These are phyloP conservation scores for Opeltia flavorubescens DNA, from an alignment of 495 filamentous ascomycete species.

Conservation along the genomic window DNA sequence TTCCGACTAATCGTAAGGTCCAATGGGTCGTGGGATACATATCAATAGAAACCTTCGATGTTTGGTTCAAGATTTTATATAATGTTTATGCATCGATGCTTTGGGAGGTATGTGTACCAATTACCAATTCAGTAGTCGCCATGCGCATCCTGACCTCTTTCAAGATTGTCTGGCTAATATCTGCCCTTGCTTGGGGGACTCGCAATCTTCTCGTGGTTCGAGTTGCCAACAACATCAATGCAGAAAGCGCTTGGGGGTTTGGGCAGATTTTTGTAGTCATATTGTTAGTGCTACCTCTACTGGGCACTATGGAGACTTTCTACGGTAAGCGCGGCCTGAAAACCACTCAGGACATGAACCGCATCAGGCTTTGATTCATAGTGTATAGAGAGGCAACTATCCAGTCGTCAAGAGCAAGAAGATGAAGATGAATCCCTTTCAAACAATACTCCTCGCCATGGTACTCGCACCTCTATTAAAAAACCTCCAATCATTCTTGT, in stretches of 20 bases:
- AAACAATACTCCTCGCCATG: neutral
- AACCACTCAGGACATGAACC: neutral
- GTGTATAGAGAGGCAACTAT: neutral
- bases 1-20: neutral
- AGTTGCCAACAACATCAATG: neutral
- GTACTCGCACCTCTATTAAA: neutral
- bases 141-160: neutral
- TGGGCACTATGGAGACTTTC: neutral
- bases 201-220: neutral
- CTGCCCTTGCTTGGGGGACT: conserved; percentile 2
- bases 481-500: neutral
- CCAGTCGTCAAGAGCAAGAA: neutral
- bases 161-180: conserved; percentile 4
- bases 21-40: neutral
- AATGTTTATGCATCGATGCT: conserved; percentile 1
- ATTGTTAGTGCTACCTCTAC: neutral
- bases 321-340: neutral
- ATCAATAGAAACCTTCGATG: neutral
- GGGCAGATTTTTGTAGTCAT: neutral
- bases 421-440: neutral
- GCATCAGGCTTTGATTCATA: neutral
- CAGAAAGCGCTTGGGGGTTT: neutral
- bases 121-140: neutral
- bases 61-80: neutral
- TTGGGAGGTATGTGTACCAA: conserved; percentile 3